Conservation (phyloP, 192 early-diverging fungal species). For the Rhizoclosmatium globosum region DNA sequence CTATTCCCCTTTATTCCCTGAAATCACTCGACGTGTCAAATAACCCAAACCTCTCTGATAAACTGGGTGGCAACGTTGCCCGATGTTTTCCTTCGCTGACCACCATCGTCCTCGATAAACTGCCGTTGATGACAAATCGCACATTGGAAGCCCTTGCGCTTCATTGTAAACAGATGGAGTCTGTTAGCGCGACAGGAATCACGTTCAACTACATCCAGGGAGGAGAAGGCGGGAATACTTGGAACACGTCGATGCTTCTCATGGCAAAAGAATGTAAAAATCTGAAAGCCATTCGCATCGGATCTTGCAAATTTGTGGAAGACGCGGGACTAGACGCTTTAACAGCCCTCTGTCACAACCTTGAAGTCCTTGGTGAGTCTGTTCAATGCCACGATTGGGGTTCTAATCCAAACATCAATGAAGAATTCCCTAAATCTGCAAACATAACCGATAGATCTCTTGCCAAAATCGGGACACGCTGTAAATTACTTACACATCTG, state of each 20-base stretch:
- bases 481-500: constrained; percentile 22
- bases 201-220: background rate
- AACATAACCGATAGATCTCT: constrained; percentile 30
- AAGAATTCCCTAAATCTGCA: constrained; percentile 32
- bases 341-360: constrained; percentile 19
- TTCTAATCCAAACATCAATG: too few species aligned
- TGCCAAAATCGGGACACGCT: constrained; percentile 18
- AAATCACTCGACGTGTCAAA: constrained; percentile 16
- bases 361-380: constrained; percentile 20
- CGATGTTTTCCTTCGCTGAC: constrained; percentile 18
- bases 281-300: constrained; percentile 17
- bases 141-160: constrained; percentile 11
- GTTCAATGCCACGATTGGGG: too few species aligned
- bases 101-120: background rate
- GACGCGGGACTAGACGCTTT: constrained; percentile 8
- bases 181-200: constrained; percentile 7
- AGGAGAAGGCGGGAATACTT: constrained; percentile 18
- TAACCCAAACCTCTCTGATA: constrained; percentile 6
- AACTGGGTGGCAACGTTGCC: constrained; percentile 9
- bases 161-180: constrained; percentile 13
- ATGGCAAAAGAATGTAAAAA: constrained; percentile 35
- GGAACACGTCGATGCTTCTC: background rate
- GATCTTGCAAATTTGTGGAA: constrained; percentile 27
- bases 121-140: constrained; percentile 7
- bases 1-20: background rate